Conservation (phyloP, 1,139 yeast genomes). For the Diutina neorugosa region DNA sequence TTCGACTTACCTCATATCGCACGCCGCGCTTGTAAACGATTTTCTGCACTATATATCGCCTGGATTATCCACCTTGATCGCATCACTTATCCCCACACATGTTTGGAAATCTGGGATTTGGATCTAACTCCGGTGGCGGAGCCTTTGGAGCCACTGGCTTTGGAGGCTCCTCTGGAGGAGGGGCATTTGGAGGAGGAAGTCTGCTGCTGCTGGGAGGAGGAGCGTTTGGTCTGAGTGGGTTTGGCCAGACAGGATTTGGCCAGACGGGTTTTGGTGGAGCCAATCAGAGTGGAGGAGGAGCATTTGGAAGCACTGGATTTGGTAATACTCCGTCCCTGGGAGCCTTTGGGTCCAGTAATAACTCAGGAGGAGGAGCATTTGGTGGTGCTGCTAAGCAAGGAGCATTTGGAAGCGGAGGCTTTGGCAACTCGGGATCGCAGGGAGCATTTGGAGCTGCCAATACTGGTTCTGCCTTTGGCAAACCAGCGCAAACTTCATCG, state of each 20-base stretch:
- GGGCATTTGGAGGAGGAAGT: conserved; percentile 5
- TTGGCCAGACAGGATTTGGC: conserved; percentile 9
- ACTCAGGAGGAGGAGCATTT: conserved; percentile 5
- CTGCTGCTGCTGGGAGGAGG: conserved; percentile 5
- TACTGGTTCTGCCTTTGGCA: conserved; percentile 4
- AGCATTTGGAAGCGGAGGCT: not conserved
- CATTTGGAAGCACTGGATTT: conserved; percentile 5
- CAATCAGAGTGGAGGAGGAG: conserved; percentile 3
- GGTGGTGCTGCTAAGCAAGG: conserved; percentile 5
- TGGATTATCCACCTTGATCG: not conserved
- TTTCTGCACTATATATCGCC: not conserved
- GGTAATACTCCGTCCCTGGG: not conserved
- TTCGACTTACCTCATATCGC: not conserved
- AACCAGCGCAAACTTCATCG: not conserved
- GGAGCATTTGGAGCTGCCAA: conserved; percentile 6
- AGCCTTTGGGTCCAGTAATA: conserved; percentile 9
- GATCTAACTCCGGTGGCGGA: conserved; percentile 1
- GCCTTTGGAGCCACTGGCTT: conserved; percentile 10
- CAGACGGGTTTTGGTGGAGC: conserved; percentile 6
- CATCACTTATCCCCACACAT: not conserved
- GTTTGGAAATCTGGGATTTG: conserved; percentile 5
- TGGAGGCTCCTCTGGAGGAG: conserved; percentile 10
- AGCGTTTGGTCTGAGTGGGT: conserved; percentile 5
- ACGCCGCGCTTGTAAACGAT: not conserved
- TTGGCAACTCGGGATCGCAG: not conserved